Evolutionary conservation across 306 rosid genomes (phyloP), one percentile per base, ranked within the genome.

Genomic region (Prunus mira): DNA sequence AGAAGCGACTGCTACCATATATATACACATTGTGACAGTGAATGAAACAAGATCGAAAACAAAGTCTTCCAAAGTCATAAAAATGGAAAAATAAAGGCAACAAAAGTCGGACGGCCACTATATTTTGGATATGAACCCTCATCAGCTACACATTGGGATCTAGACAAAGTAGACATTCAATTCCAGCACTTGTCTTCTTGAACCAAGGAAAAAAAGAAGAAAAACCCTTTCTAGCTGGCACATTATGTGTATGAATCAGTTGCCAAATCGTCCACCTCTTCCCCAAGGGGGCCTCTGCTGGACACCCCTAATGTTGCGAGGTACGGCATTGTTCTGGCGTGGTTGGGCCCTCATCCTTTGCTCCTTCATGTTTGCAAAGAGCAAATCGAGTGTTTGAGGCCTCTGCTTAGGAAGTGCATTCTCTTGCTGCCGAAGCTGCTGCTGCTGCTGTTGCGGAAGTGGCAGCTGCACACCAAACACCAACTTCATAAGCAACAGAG

Each of bases 351-450:
- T 92, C 91, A 90, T 76, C 79, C 98, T 90, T 73, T 94, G 92
- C 86, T 92, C 93, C 84, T 82, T 90, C 93, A 92, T 84, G 84
- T 90, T 92, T 63, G 98, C 96, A 82, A 94, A 94, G 74, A 88
- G 76, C 3, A 88, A 89, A 82, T 94, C 98, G 45, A 94, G 80
- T 4, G 97, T 94, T 43, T 92, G 93, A 41, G 93, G 88, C 85
- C 72, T 92, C 73, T 87, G 98, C 84, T 84, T 87, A 2, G 85
- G 78, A 82, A 74, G 55, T 46, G 5, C 67, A 78, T 80, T 79
- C 32, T 49, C 78, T 65, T 86, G 87, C 65, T 57, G 77, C 73
- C 45, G 87, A 71, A 1, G 61, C 69, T 2, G 66, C 60, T 28
- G 82, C 34, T 54, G 86, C 61, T 65, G 77, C 58, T 79, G 76